phyloP scores from a whole-genome alignment of 768 basidiomycete species.

The Xerocomus potaroensis region DNA sequence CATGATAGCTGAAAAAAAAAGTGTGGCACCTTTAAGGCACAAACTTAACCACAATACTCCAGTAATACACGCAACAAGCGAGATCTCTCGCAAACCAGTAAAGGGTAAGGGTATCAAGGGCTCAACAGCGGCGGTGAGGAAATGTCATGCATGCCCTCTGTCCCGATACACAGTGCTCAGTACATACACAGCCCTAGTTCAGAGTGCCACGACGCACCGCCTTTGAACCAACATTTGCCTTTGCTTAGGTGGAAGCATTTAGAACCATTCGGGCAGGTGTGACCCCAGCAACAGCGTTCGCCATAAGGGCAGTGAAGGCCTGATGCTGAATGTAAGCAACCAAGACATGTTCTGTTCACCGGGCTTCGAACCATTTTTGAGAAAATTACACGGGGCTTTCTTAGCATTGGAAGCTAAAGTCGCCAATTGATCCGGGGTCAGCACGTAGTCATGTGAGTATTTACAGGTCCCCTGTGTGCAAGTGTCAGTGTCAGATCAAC shows the following conservation, averaged over 20 bases:
- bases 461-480: constrained; percentile 58
- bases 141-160: constrained; percentile 41
- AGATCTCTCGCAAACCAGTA: constrained; percentile 2
- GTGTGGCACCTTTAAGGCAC: constrained; percentile 24
- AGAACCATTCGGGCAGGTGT: constrained; percentile 75
- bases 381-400: constrained; percentile 82
- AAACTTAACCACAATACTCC: constrained; percentile 10
- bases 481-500: constrained; percentile 14
- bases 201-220: constrained; percentile 46
- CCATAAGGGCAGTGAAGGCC: constrained; percentile 75
- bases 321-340: constrained; percentile 24
- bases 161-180: constrained; percentile 1
- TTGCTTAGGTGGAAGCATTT: constrained; percentile 65
- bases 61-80: constrained; percentile 4
- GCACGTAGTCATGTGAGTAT: constrained; percentile 77
- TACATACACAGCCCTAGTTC: background rate
- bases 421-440: constrained; percentile 67
- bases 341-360: background rate
- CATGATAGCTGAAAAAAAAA: constrained; percentile 19
- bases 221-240: constrained; percentile 89
- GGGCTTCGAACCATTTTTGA: constrained; percentile 61
- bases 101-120: constrained; percentile 22
- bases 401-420: constrained; percentile 73
- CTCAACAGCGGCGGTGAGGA: constrained; percentile 12
- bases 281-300: constrained; percentile 77